Base-by-base conservation (phyloP, 306 rosid species). In the Castanea mollissima region DNA sequence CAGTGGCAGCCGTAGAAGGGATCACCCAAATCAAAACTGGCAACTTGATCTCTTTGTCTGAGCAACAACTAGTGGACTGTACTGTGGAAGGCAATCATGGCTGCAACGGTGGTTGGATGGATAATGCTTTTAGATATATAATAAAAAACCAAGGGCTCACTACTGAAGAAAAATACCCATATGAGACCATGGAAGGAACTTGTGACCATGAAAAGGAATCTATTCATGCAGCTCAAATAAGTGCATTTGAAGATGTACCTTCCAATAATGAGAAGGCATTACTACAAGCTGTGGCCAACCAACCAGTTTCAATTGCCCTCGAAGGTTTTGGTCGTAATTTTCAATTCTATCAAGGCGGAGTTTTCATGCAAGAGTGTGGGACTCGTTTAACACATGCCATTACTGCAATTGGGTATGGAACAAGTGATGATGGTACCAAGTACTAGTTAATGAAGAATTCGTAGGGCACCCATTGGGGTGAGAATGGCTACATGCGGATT, bases 21-120 rank as follows among this genome's bases (percentile, higher is more conserved):
- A 5, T 32, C 35, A 32, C 5, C 35, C 35, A 32, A 5, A 32
- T 32, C 35, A 32, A 32, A 32, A 32, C 5, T 0, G 35, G 35
- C 35, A 32, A 32, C 35, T 4, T 4, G 5, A 32, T 32, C 35
- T 32, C 35, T 5, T 0, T 32, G 5, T 86, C 89, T 0, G 89
- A 80, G 64, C 85, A 84, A 55, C 81, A 87, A 25, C 71, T 87
- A 3, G 21, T 82, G 18, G 86, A 87, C 23, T 87, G 88, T 52
- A 34, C 14, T 41, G 19, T 32, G 35, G 35, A 21, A 0, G 20
- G 41, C 0, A 76, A 31, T 41, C 0, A 27, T 0, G 85, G 87
- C 0, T 76, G 88, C 63, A 0, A 3, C 0, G 81, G 71, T 19
- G 21, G 58, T 4, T 0, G 0, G 5, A 2, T 51, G 8, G 73